These are phyloP conservation scores for Colletotrichum sansevieriae DNA, from an alignment of 2,329 filamentous ascomycete species.

Conservation along the genomic window DNA sequence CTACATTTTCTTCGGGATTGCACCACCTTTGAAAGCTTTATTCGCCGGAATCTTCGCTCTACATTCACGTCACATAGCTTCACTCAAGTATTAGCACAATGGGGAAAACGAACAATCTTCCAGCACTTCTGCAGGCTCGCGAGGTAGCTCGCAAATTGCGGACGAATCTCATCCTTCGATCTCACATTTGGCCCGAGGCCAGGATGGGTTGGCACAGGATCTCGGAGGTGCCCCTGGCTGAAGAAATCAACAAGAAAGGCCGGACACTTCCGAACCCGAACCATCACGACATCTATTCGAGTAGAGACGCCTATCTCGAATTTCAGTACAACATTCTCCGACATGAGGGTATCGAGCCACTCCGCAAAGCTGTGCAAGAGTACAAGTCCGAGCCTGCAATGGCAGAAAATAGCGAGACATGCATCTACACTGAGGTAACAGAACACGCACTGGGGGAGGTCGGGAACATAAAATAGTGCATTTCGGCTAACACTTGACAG, in stretches of 20 bases:
- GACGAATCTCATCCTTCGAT: background rate
- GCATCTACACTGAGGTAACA: slow-evolving; percentile 77
- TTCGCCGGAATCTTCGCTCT: too few species aligned
- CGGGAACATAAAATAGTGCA: too few species aligned
- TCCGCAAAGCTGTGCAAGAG: slow-evolving; percentile 74
- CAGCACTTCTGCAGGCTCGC: too few species aligned
- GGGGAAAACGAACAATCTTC: too few species aligned
- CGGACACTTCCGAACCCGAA: slow-evolving; percentile 62
- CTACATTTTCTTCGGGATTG: too few species aligned
- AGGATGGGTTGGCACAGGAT: background rate
- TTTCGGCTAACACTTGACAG: background rate
- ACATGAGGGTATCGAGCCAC: slow-evolving; percentile 77
- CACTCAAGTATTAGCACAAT: too few species aligned
- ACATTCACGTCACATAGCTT: too few species aligned
- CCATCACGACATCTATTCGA: slow-evolving; percentile 67
- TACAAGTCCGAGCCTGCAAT: slow-evolving; percentile 66
- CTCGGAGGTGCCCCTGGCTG: slow-evolving; percentile 67
- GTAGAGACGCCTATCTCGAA: slow-evolving; percentile 75
- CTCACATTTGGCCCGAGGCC: background rate
- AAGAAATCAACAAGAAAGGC: slow-evolving; percentile 62
- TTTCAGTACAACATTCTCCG: slow-evolving; percentile 82
- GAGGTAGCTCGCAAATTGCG: background rate
- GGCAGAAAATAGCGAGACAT: slow-evolving; percentile 68
- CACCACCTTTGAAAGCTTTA: too few species aligned
- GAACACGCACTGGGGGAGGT: too few species aligned